Evolutionary conservation across 257 asterid genomes (phyloP).

Genomic region (Petrea volubilis): DNA sequence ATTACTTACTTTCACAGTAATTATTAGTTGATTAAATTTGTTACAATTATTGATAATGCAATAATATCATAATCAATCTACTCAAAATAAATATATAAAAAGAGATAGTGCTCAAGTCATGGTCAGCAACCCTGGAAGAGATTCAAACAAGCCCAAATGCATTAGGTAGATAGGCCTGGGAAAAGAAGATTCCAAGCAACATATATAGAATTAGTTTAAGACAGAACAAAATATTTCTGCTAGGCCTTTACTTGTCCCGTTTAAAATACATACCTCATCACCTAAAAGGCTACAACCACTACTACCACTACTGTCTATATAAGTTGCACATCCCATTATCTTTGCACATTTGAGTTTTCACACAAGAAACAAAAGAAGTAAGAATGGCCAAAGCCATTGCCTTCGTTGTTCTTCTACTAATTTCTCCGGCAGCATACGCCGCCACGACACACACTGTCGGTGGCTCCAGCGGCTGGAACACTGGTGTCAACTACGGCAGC

Average conservation of each 20-base stretch:
- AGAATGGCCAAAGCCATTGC: conserved; percentile 36
- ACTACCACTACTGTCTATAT: conserved; percentile 5
- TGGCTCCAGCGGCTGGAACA: conserved; percentile 47
- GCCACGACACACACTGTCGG: conserved; percentile 53
- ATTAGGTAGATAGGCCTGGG: conserved; percentile 21
- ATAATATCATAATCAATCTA: too few relatives aligned
- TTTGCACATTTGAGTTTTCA: not conserved
- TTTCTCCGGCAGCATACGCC: conserved; percentile 43
- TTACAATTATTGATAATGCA: too few relatives aligned
- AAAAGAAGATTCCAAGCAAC: conserved; percentile 8
- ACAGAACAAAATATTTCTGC: not conserved
- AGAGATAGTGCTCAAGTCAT: conserved; percentile 1
- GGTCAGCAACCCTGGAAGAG: not conserved
- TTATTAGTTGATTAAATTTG: too few relatives aligned
- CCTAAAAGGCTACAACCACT: too few relatives aligned
- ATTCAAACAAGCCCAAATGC: conserved; percentile 16
- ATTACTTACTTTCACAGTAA: too few relatives aligned
- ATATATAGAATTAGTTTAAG: not conserved
- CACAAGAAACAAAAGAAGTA: not conserved
- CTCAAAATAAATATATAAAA: too few relatives aligned
- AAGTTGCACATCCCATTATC: conserved; percentile 11
- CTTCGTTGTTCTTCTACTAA: conserved; percentile 28
- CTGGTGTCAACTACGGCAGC: conserved; percentile 23
- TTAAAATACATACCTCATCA: conserved; percentile 2
- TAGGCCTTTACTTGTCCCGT: not conserved